These are phyloP conservation scores for Tetradesmus lagerheimii DNA, from an alignment of 139 green algal species.

Conservation along the genomic window DNA sequence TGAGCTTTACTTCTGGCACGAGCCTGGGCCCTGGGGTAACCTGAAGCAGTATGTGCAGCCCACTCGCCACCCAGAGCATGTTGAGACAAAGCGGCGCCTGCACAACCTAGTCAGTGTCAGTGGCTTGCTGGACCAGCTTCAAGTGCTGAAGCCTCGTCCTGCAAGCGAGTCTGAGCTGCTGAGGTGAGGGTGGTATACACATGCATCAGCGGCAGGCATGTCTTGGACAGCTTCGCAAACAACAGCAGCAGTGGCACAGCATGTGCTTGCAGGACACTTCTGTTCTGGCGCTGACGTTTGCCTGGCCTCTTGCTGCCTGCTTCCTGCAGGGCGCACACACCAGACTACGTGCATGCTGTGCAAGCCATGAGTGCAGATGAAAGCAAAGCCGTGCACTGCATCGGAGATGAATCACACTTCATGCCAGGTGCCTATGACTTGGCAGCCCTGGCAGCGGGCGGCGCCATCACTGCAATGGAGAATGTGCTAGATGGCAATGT, in stretches of 20 bases:
- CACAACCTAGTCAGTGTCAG: constrained; percentile 63
- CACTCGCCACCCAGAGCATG: constrained; percentile 60
- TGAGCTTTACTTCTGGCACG: constrained; percentile 51
- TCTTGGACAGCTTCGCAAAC: not conserved
- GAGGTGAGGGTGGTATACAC: constrained; percentile 16
- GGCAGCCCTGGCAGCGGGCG: constrained; percentile 65
- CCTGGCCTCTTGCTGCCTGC: not conserved
- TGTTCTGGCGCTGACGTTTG: no score
- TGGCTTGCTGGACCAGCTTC: constrained; percentile 58
- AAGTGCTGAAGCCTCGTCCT: constrained; percentile 50
- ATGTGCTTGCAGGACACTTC: not conserved
- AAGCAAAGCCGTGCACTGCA: constrained; percentile 41
- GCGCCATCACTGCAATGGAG: constrained; percentile 58
- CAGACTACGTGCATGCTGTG: constrained; percentile 38
- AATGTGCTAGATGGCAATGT: constrained; percentile 58
- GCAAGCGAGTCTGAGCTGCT: constrained; percentile 55
- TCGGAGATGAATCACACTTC: constrained; percentile 51
- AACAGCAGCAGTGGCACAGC: not conserved
- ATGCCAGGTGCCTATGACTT: constrained; percentile 63
- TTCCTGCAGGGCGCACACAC: constrained; percentile 44
- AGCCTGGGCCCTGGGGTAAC: constrained; percentile 28
- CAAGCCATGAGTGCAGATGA: constrained; percentile 34
- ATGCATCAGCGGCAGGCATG: not conserved
- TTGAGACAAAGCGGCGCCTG: constrained; percentile 65
- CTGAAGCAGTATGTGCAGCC: constrained; percentile 48